A percentile compares a stretch with the other conserved stretches of the same genome.
These are phyloP conservation scores for Kodamaea fungicola DNA, from an alignment of 1,139 yeast genomes.

Conservation along the genomic window DNA sequence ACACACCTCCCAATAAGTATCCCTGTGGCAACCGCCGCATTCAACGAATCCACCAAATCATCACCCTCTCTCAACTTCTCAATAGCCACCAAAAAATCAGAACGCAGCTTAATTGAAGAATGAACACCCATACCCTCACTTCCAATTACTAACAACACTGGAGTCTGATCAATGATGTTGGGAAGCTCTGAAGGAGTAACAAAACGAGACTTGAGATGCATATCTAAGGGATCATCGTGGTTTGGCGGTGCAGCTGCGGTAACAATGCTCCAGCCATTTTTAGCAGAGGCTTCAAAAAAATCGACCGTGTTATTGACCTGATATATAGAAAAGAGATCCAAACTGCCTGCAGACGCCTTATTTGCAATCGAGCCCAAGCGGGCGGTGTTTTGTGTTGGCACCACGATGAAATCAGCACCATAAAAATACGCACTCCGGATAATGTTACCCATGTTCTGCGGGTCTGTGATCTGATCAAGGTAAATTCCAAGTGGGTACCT, in stretches of 20 bases:
- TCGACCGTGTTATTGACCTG: constrained; percentile 54
- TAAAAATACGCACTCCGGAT: constrained; percentile 77
- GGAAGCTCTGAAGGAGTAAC: constrained; percentile 43
- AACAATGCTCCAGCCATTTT: constrained; percentile 69
- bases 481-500: constrained; percentile 68
- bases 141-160: constrained; percentile 73
- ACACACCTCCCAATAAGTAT: constrained; percentile 50
- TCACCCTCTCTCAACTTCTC: constrained; percentile 31
- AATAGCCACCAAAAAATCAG: constrained; percentile 64
- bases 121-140: constrained; percentile 85
- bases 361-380: constrained; percentile 72
- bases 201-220: constrained; percentile 27
- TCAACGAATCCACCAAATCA: constrained; percentile 68
- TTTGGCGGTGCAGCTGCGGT: constrained; percentile 52
- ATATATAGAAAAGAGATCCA: constrained; percentile 67
- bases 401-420: constrained; percentile 78
- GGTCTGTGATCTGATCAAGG: constrained; percentile 82
- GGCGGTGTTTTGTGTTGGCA: constrained; percentile 72
- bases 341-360: constrained; percentile 86
- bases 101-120: constrained; percentile 55
- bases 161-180: constrained; percentile 42
- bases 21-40: constrained; percentile 89
- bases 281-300: constrained; percentile 55
- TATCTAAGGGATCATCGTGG: constrained; percentile 17
- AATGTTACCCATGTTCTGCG: constrained; percentile 88